These are phyloP conservation scores for Fraxinus paxiana DNA, from an alignment of 305 asterid genomes.

Conservation along the genomic window DNA sequence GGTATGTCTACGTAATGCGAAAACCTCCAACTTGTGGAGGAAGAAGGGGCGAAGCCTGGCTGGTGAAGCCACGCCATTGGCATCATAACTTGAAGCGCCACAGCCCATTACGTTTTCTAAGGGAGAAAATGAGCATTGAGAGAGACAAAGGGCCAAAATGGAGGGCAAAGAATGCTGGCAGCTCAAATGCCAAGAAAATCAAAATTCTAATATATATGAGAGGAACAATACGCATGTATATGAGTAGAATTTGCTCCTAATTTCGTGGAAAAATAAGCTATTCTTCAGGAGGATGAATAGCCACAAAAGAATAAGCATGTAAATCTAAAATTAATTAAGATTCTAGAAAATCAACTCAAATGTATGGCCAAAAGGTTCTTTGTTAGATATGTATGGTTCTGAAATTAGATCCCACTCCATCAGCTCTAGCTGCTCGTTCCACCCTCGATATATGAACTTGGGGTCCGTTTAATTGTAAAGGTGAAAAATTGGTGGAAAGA, in stretches of 20 bases:
- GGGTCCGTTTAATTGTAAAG: too few relatives aligned
- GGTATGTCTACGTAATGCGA: conserved; percentile 20
- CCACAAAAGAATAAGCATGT: neutral
- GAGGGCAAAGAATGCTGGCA: neutral
- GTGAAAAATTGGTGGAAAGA: too few relatives aligned
- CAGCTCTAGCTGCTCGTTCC: neutral
- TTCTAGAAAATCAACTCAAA: neutral
- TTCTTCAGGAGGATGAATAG: conserved; percentile 9
- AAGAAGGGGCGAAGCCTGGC: conserved; percentile 34
- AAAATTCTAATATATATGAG: neutral
- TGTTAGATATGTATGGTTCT: neutral
- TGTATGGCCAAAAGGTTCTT: neutral
- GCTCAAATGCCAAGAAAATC: neutral
- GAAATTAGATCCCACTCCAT: neutral
- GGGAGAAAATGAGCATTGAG: conserved; percentile 16
- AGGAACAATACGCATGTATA: neutral
- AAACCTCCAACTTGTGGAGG: conserved; percentile 25
- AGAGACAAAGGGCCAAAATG: neutral
- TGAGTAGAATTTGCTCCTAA: neutral
- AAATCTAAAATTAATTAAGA: neutral
- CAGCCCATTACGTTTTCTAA: conserved; percentile 27
- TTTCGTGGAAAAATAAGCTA: conserved; percentile 5
- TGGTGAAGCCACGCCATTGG: conserved; percentile 18
- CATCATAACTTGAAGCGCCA: conserved; percentile 23
- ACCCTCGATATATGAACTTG: neutral